Conservation (phyloP, 2,329 filamentous ascomycete genomes). For the Catunica adiposa region DNA sequence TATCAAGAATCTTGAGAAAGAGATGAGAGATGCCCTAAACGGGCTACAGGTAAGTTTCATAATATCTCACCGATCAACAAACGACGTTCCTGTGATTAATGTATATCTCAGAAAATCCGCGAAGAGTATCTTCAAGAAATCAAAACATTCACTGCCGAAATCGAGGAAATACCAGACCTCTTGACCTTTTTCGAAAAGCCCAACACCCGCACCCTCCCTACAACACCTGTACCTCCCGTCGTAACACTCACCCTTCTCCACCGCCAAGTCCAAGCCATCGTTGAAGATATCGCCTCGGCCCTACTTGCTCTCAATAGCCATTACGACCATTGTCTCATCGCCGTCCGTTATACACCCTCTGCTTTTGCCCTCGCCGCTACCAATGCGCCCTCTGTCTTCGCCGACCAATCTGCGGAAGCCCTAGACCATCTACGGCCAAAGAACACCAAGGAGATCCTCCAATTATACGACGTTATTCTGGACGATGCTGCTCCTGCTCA, state of each 20-base stretch:
- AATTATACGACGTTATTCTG: constrained; percentile 68
- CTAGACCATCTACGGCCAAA: constrained; percentile 47
- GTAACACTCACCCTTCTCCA: constrained; percentile 20
- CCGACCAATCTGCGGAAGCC: constrained; percentile 21
- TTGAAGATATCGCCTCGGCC: constrained; percentile 32
- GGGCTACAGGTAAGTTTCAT: constrained; percentile 42
- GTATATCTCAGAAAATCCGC: constrained; percentile 31
- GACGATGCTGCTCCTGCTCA: constrained; percentile 53
- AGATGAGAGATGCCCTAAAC: constrained; percentile 53
- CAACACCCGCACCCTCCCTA: background rate
- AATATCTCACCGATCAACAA: background rate
- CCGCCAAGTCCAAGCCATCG: background rate
- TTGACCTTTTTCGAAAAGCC: constrained; percentile 23
- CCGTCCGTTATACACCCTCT: constrained; percentile 77
- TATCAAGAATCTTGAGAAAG: constrained; percentile 47
- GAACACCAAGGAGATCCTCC: constrained; percentile 55
- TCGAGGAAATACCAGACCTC: constrained; percentile 46
- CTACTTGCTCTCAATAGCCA: constrained; percentile 69
- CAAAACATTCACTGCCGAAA: constrained; percentile 55
- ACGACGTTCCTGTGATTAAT: background rate
- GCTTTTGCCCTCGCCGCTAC: constrained; percentile 52
- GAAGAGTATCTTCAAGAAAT: constrained; percentile 63
- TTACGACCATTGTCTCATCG: constrained; percentile 85
- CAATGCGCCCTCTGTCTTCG: constrained; percentile 48
- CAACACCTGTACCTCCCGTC: constrained; percentile 12